phyloP scores from a whole-genome alignment of 352 stramenopile species.

The Phytophthora pini region DNA sequence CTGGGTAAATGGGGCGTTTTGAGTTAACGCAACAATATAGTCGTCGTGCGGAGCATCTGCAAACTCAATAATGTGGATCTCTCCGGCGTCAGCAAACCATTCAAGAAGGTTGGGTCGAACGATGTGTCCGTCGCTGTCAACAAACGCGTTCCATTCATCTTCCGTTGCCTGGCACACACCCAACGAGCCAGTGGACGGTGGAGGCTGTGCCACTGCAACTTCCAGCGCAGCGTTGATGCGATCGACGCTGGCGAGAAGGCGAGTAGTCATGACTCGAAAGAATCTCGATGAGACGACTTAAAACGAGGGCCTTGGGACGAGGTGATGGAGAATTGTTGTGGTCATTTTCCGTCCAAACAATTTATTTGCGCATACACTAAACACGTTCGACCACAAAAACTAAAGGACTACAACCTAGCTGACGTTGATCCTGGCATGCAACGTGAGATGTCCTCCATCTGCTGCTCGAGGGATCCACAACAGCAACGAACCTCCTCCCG shows the following conservation, averaged over 20 bases:
- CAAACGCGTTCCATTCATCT: slow-evolving; percentile 25
- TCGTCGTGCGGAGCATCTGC: neutral
- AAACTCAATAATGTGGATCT: slow-evolving; percentile 56
- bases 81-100: slow-evolving; percentile 41
- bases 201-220: no score
- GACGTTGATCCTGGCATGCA: slow-evolving; percentile 51
- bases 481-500: slow-evolving; percentile 40
- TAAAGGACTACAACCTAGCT: slow-evolving; percentile 23
- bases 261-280: no score
- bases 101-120: slow-evolving; percentile 27
- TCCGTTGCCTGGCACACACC: slow-evolving; percentile 44
- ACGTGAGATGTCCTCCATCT: slow-evolving; percentile 34
- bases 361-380: no score
- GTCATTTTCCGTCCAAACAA: no score
- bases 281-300: no score
- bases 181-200: neutral
- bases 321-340: no score
- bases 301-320: no score
- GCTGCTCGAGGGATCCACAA: slow-evolving; percentile 44
- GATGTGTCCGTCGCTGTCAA: slow-evolving; percentile 30
- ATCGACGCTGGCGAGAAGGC: no score
- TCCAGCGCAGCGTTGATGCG: no score
- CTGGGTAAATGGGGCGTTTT: slow-evolving; percentile 20
- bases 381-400: neutral
- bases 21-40: no score